Evolutionary conservation across 2,329 filamentous ascomycete species (phyloP), one percentile per base, ranked within the genome.

Genomic region (Teratosphaeria pseudoeucalypti): DNA sequence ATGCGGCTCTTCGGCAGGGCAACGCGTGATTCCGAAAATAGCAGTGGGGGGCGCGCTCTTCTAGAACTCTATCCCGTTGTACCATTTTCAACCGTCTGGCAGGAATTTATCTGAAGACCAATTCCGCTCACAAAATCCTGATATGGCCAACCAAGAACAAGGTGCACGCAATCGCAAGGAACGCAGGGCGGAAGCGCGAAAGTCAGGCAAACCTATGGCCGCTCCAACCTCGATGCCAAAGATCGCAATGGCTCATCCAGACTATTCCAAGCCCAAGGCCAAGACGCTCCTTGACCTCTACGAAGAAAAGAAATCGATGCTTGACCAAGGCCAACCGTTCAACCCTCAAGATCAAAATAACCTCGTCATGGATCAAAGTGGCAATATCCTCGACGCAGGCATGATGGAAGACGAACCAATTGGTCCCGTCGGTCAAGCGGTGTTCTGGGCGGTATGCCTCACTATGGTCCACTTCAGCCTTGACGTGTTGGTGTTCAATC

Each of bases 401-500:
- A 66, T 71, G 5, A 66, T 65, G 7, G 73, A 76, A 19, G 75
- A 75, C 52, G 74, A 76, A 7, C 68, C 75, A 0, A 74, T 81
- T 23, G 78, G 79, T 0, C 75, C 78, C 7, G 52, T 75, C 1
- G 79, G 74, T 47, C 73, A 81, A 58, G 75, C 79, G 1, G 64
- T 81, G 27, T 75, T 81, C 58, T 80, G 78, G 68, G 71, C 75
- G 6, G 74, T 83, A 11, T 85, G 84, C 63, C 74, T 94, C 66
- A 78, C 83, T 12, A 88, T 86, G 78, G 74, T 92, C 56, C 88
- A 92, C 70, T 85, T 91, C 65, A 90, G 87, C 0, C 80, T 94
- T 57, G 89, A 92, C 69, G 85, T 91, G 43, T 78, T 94, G 11
- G 88, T 91, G 26, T 87, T 90, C 71, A 81, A 86, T 66, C 89